Evolutionary conservation across 805 yeast genomes (phyloP), one percentile per base, ranked within the genome.

Genomic region (Candida ficus): DNA sequence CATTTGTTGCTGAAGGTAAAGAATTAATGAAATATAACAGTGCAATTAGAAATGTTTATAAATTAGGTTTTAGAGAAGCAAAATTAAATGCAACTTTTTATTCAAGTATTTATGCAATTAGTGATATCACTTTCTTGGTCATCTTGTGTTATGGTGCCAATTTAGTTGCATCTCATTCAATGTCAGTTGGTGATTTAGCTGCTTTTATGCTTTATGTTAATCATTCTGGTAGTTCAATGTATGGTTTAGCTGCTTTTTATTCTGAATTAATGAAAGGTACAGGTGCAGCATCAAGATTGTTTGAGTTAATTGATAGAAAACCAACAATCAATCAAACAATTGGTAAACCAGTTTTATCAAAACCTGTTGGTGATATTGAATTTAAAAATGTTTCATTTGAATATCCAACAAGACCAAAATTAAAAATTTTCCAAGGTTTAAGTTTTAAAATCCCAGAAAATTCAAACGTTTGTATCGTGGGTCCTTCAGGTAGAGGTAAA

Each of bases 241-340:
- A 84, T 59, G 96, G 97, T 0, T 60, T 91, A n/a, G 91, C 96
- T 0, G 83, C 85, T 47, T 91, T 93, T 58, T 93, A 90, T 57
- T 82, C 96, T 1, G 99, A 93, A 60, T 67, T 93, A 44, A 93
- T 93, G 99, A 93, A 93, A 66, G 98, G 97, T 39, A 85, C 88
- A 8, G 99, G 99, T 41, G 98, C 98, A 1, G 95, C 98, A 0
- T 80, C 91, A 39, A 72, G 99, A 48, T 68, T 91, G 28, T 91
- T 91, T 65, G 99, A 93, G 60, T 68, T 93, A 35, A 76, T 83
- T 33, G 95, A 87, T 47, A 72, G 84, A 61, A 66, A 78, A 43
- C 90, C 97, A 2, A 63, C 70, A 16, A 87, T 91, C 32, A 67
- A 72, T 11, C 76, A 90, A 3, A 73, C 83, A 1, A 55, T 65